A percentile compares a stretch with the other conserved stretches of the same genome.
Evolutionary conservation across 2,329 filamentous ascomycete species (phyloP).

Genomic region (Setomelanomma holmii): DNA sequence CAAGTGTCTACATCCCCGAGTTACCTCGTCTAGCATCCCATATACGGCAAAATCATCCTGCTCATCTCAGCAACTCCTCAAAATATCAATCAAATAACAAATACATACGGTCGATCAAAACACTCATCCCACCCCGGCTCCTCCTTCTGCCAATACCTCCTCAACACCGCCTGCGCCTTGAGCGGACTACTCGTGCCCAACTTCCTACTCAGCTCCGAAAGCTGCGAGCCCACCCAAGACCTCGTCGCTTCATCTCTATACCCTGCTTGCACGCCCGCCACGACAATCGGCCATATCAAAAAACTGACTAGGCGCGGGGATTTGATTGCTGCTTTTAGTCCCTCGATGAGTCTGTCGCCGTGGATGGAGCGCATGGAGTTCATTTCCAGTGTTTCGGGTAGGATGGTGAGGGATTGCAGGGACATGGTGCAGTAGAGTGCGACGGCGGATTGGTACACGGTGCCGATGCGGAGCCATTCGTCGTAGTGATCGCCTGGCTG

Average conservation of each 20-base stretch:
- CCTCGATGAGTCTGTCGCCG: constrained; percentile 16
- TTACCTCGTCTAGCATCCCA: background rate
- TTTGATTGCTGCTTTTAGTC: constrained; percentile 14
- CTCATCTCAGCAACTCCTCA: background rate
- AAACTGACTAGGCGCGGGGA: constrained; percentile 18
- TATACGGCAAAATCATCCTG: background rate
- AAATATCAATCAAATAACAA: constrained; percentile 22
- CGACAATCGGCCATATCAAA: constrained; percentile 32
- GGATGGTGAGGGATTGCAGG: constrained; percentile 26
- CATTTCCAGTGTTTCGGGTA: constrained; percentile 26
- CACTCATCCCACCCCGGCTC: constrained; percentile 38
- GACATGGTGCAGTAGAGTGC: constrained; percentile 40
- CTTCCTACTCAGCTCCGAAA: constrained; percentile 22
- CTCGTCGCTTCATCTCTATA: constrained; percentile 21
- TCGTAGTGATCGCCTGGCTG: constrained; percentile 25
- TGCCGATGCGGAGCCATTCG: constrained; percentile 34
- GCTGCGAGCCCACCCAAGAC: constrained; percentile 26
- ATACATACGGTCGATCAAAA: constrained; percentile 34
- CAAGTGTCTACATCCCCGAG: background rate
- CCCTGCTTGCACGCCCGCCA: constrained; percentile 36
- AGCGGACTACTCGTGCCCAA: constrained; percentile 31
- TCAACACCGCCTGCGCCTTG: constrained; percentile 28
- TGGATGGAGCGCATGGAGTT: constrained; percentile 20
- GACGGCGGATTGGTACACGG: constrained; percentile 31
- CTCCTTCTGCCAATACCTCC: constrained; percentile 31